Conservation (phyloP, 2,329 filamentous ascomycete genomes). For the Diaporthe capsici region DNA sequence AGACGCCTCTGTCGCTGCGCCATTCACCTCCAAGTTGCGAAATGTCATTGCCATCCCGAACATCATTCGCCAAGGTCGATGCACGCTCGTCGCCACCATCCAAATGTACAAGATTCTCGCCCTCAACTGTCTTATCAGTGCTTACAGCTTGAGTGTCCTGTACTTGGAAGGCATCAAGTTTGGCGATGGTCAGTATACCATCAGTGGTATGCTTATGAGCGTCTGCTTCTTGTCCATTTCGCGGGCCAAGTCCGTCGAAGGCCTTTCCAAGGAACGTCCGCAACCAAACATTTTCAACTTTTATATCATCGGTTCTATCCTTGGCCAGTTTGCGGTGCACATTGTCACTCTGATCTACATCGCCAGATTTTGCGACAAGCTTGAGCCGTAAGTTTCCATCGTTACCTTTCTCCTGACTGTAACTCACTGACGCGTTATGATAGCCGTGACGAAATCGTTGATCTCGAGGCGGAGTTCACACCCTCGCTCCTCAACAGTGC, state of each 20-base stretch:
- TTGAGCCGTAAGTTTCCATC: conserved; percentile 80
- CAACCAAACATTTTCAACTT: conserved; percentile 99
- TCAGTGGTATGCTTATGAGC: conserved; percentile 99
- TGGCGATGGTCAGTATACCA: conserved; percentile 97
- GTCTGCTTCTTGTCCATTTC: conserved; percentile 99
- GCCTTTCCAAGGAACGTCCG: conserved; percentile 94
- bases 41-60: conserved; percentile 98
- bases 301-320: conserved; percentile 97
- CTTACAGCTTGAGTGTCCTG: conserved; percentile 95
- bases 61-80: conserved; percentile 97
- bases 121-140: conserved; percentile 96
- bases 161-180: conserved; percentile 99
- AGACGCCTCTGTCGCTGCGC: conserved; percentile 95
- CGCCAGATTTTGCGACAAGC: conserved; percentile 85
- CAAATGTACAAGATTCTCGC: conserved; percentile 99
- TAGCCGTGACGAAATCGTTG: conserved; percentile 73
- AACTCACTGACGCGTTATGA: conserved; percentile 46
- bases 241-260: conserved; percentile 95
- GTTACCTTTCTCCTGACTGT: background rate
- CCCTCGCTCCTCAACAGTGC: conserved; percentile 96
- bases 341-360: conserved; percentile 96
- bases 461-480: conserved; percentile 94
- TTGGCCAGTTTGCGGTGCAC: conserved; percentile 97
- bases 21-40: conserved; percentile 96
- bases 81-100: conserved; percentile 97